These are phyloP conservation scores for Dinochytrium kinnereticum DNA, from an alignment of 371 early-diverging fungal genomes.

Conservation along the genomic window DNA sequence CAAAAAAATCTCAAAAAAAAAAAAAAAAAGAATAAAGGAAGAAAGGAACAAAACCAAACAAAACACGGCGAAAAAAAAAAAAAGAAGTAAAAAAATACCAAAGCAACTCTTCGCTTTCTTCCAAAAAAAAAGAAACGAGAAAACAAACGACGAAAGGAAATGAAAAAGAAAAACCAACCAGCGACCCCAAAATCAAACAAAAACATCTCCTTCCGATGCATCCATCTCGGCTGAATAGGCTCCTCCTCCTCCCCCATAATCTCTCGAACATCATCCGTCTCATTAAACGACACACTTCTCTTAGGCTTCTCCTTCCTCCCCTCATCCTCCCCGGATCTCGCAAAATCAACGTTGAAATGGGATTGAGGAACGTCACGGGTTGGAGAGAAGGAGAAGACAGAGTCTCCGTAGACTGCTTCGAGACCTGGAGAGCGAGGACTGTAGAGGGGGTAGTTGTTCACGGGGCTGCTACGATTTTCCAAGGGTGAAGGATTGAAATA, in stretches of 20 bases:
- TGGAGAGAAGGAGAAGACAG: slow-evolving; percentile 8
- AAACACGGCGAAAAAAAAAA: slow-evolving; percentile 87
- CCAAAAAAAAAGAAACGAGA: not conserved
- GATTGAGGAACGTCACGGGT: not conserved
- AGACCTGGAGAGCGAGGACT: slow-evolving; percentile 15
- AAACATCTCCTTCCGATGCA: slow-evolving; percentile 47
- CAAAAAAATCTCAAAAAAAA: too few relatives aligned
- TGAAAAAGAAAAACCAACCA: not conserved
- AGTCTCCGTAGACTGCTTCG: slow-evolving; percentile 17
- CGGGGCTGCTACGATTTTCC: not conserved
- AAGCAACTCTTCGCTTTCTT: too few relatives aligned
- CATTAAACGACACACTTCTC: not conserved
- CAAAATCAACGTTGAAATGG: too few relatives aligned
- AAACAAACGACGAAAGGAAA: slow-evolving; percentile 7
- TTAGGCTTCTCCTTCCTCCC: not conserved
- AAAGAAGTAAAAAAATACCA: too few relatives aligned
- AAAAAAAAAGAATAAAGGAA: not conserved
- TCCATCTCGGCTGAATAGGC: slow-evolving; percentile 33
- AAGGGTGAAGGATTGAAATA: not conserved
- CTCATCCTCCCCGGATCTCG: not conserved
- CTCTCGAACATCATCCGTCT: not conserved
- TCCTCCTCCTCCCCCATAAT: not conserved
- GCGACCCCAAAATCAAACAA: slow-evolving; percentile 92
- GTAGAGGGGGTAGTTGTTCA: not conserved
- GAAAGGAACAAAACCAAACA: slow-evolving; percentile 47